These are phyloP conservation scores for Neophaeococcomyces aloes DNA, from an alignment of 2,329 filamentous ascomycete genomes.

Conservation along the genomic window DNA sequence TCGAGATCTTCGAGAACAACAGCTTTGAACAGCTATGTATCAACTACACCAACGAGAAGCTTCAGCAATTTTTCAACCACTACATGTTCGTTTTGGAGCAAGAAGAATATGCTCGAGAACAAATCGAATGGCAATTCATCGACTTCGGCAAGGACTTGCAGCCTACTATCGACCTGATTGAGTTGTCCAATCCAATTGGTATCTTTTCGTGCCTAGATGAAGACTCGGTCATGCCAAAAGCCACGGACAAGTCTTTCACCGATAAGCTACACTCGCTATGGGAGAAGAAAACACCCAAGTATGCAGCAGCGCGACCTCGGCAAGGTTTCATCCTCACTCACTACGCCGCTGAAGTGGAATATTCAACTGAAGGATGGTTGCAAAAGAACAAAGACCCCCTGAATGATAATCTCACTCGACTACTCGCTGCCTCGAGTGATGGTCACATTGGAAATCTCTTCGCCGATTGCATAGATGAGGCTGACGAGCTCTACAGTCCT, in stretches of 20 bases:
- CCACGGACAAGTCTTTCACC: constrained; percentile 91
- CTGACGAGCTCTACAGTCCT: constrained; percentile 59
- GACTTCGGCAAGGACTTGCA: constrained; percentile 96
- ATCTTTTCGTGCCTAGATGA: constrained; percentile 98
- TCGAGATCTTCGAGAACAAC: constrained; percentile 97
- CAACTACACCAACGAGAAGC: constrained; percentile 98
- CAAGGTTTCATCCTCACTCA: constrained; percentile 95
- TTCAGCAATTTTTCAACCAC: constrained; percentile 99
- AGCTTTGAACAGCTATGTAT: constrained; percentile 99
- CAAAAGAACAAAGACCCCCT: constrained; percentile 99
- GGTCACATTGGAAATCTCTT: constrained; percentile 78
- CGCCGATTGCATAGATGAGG: constrained; percentile 70
- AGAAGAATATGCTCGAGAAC: constrained; percentile 92
- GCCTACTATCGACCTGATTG: constrained; percentile 94
- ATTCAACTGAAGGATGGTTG: constrained; percentile 86
- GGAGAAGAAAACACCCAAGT: constrained; percentile 93
- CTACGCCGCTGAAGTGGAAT: constrained; percentile 96
- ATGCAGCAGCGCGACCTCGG: constrained; percentile 72
- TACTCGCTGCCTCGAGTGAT: constrained; percentile 72
- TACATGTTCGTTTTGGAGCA: constrained; percentile 99
- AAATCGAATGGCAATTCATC: constrained; percentile 99
- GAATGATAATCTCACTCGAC: constrained; percentile 89
- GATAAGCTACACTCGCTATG: constrained; percentile 95
- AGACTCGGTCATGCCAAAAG: constrained; percentile 97
- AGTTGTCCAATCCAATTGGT: constrained; percentile 90